Base-by-base conservation (phyloP, 305 asterid genomes). In the Fraxinus greggii region DNA sequence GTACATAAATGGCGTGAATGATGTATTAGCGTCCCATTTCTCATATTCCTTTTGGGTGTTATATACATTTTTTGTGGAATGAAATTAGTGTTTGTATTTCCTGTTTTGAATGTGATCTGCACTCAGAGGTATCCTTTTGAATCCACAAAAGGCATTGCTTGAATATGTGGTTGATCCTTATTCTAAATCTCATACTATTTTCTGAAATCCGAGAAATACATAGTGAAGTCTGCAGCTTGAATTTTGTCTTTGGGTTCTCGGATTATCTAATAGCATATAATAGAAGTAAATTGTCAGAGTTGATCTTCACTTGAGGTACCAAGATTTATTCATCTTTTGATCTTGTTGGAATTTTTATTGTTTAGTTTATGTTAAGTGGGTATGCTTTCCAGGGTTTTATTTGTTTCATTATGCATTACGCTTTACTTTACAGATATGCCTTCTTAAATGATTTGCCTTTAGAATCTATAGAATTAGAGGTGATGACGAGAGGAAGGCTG, bases 41-140 rank as follows among this genome's bases (percentile, higher is more conserved):
- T 36, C 45, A 32, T 31, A 78, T 35, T 72, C 79, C 61, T 76
- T 79, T 79, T 83, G 19, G 29, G 76, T 75, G 76, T 31, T 82
- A 19, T n/a, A 63, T 78, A 31, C 19, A 81, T 31, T n/a, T 15
- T n/a, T 56, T 56, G 15, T 83, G 83, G 79, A 63, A 28, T 69
- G 38, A 75, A 76, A 61, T 28, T 75, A 80, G 83, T 85, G 83
- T 73, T 80, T 83, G 82, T 33, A 75, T 78, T 80, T 79, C 80
- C 56, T 59, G 67, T 32, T 77, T 26, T 36, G 80, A 76, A 63
- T 86, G 72, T 76, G 84, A 79, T 72, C 72, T 80, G 76, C 79
- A 59, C 84, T 67, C 77, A 54, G 77, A 32, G 56, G 74, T 69
- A 79, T 65, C 74, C 76, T 56, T 78, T 76, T 59, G 32, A 61